Evolutionary conservation across 2,329 filamentous ascomycete species (phyloP).

Genomic region (Aspergillus sergii): DNA sequence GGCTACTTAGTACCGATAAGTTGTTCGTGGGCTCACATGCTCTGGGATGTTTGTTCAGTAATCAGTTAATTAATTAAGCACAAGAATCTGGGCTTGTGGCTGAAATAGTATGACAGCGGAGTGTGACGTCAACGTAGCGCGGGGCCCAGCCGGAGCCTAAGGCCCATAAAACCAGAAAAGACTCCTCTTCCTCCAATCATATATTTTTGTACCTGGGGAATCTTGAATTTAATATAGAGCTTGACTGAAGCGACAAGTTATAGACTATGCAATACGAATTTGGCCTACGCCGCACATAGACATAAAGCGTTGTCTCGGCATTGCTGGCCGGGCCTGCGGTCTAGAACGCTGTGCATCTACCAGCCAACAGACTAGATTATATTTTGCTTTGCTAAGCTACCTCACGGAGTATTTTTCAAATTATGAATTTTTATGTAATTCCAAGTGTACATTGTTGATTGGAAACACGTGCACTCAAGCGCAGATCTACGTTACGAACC

Average conservation of each 20-base stretch:
- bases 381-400: neutral
- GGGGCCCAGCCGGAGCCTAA: neutral
- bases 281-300: no score
- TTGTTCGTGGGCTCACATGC: neutral
- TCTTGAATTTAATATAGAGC: neutral
- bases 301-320: neutral
- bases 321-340: neutral
- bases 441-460: neutral
- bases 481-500: neutral
- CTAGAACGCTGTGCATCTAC: neutral
- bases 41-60: neutral
- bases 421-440: neutral
- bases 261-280: no score
- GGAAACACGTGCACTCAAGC: neutral
- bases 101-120: neutral
- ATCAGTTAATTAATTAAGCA: neutral
- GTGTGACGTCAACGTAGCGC: slow-evolving; percentile 12
- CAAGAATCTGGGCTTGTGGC: neutral
- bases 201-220: neutral
- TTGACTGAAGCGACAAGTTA: no score
- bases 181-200: neutral
- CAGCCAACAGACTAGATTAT: neutral
- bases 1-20: neutral
- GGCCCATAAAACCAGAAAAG: neutral
- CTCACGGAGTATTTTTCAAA: neutral